phyloP scores from a whole-genome alignment of 768 basidiomycete genomes.

The Russula sp. region DNA sequence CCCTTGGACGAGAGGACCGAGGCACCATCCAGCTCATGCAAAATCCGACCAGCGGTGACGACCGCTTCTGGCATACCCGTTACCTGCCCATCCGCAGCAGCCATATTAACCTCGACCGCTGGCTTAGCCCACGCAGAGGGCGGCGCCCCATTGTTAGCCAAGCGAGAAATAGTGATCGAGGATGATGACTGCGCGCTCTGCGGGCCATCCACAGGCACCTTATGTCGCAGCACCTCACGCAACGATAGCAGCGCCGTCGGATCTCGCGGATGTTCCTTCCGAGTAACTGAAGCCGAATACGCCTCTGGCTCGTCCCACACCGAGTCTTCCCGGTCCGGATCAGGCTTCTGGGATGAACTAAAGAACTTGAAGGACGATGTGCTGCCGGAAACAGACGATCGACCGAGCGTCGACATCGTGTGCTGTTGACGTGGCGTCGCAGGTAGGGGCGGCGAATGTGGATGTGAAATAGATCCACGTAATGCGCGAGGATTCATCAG shows the following conservation, averaged over 20 bases:
- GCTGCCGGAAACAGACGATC: conserved; percentile 33
- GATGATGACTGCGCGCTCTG: conserved; percentile 32
- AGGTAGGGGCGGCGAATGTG: conserved; percentile 2
- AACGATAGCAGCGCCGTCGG: conserved; percentile 55
- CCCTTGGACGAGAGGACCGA: conserved; percentile 34
- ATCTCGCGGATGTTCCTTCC: conserved; percentile 65
- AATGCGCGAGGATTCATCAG: conserved; percentile 29
- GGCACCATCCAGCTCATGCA: conserved; percentile 45
- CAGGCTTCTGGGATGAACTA: conserved; percentile 44
- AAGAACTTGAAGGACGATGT: conserved; percentile 51
- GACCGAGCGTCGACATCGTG: conserved; percentile 29
- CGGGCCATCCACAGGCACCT: conserved; percentile 41
- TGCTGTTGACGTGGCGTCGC: conserved; percentile 19
- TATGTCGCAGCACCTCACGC: conserved; percentile 60
- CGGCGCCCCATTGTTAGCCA: conserved; percentile 28
- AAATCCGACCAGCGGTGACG: conserved; percentile 45
- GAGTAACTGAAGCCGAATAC: conserved; percentile 56
- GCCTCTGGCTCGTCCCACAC: conserved; percentile 61
- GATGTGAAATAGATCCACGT: background rate
- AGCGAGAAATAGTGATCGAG: conserved; percentile 26
- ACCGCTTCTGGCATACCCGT: conserved; percentile 38
- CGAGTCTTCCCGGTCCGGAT: conserved; percentile 58
- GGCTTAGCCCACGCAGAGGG: conserved; percentile 56
- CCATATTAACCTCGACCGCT: conserved; percentile 51
- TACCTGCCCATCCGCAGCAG: conserved; percentile 52